Evolutionary conservation across 2,329 filamentous ascomycete species (phyloP).

Genomic region (Cladophialophora yegresii): DNA sequence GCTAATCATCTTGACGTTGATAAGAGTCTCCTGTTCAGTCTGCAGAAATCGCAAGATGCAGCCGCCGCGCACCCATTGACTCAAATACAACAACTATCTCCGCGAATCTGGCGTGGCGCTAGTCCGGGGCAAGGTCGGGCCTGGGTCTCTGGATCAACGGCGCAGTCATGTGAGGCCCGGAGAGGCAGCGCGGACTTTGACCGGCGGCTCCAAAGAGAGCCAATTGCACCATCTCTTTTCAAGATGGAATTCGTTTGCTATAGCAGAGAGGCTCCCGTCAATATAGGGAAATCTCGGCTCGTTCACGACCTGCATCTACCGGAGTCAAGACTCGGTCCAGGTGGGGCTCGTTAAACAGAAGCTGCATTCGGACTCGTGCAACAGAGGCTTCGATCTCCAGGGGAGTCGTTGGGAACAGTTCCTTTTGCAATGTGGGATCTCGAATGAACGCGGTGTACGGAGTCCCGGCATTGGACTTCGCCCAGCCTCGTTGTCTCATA

Average conservation of each 20-base stretch:
- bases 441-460: neutral
- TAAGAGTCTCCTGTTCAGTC: neutral
- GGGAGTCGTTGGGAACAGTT: neutral
- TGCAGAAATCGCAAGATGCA: neutral
- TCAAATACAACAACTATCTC: neutral
- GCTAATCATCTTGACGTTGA: slow-evolving; percentile 20
- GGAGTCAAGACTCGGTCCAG: neutral
- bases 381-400: neutral
- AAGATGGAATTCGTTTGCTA: neutral
- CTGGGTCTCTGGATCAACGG: neutral
- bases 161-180: slow-evolving; percentile 5
- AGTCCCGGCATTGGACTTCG: slow-evolving; percentile 1
- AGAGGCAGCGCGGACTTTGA: slow-evolving; percentile 9
- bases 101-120: neutral
- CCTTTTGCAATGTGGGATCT: neutral
- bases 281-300: neutral
- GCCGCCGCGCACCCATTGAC: neutral
- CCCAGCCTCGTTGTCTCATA: neutral
- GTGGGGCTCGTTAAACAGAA: neutral
- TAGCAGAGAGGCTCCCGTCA: neutral
- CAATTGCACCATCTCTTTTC: neutral
- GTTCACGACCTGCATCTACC: slow-evolving; percentile 1
- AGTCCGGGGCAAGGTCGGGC: slow-evolving; percentile 17
- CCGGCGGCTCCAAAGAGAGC: slow-evolving; percentile 9
- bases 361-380: neutral